These are phyloP conservation scores for Chaetomium fimeti DNA, from an alignment of 495 filamentous ascomycete genomes.

Conservation along the genomic window DNA sequence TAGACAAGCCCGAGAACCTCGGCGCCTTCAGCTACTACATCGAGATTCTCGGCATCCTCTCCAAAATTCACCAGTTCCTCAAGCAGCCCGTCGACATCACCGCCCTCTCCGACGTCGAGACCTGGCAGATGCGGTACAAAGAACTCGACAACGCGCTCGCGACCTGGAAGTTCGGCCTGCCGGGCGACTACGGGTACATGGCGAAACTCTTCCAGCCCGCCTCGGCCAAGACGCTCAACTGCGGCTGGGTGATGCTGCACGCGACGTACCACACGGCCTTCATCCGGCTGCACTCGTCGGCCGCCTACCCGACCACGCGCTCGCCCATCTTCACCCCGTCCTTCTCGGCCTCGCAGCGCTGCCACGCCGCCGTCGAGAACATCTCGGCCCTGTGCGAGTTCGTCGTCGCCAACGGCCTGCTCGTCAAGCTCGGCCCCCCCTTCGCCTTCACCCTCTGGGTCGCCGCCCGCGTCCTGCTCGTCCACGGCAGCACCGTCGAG, in stretches of 20 bases:
- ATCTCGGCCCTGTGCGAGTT: slow-evolving; percentile 73
- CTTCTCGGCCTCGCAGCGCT: slow-evolving; percentile 76
- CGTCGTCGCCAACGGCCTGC: slow-evolving; percentile 67
- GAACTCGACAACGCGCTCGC: slow-evolving; percentile 74
- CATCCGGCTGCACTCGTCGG: slow-evolving; percentile 87
- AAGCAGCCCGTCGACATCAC: slow-evolving; percentile 87
- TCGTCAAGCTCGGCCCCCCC: slow-evolving; percentile 77
- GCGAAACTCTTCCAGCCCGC: slow-evolving; percentile 65
- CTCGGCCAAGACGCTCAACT: slow-evolving; percentile 66
- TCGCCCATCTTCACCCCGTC: slow-evolving; percentile 84
- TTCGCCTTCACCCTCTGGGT: slow-evolving; percentile 93
- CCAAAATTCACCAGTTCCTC: slow-evolving; percentile 79
- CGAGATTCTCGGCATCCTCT: slow-evolving; percentile 80
- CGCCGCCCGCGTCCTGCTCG: slow-evolving; percentile 78
- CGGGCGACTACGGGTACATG: slow-evolving; percentile 77
- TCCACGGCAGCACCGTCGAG: slow-evolving; percentile 83
- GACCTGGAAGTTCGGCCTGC: slow-evolving; percentile 79
- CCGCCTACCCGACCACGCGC: slow-evolving; percentile 82
- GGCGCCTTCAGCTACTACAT: slow-evolving; percentile 84
- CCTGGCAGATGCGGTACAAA: slow-evolving; percentile 84
- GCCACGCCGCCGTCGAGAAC: slow-evolving; percentile 78
- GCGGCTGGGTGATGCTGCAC: slow-evolving; percentile 88
- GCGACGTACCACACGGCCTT: slow-evolving; percentile 71
- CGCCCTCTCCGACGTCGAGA: slow-evolving; percentile 76
- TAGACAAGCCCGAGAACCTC: slow-evolving; percentile 73